Evolutionary conservation across 2,329 filamentous ascomycete species (phyloP), one percentile per base, ranked within the genome.

Genomic region (Diaporthe sp.): DNA sequence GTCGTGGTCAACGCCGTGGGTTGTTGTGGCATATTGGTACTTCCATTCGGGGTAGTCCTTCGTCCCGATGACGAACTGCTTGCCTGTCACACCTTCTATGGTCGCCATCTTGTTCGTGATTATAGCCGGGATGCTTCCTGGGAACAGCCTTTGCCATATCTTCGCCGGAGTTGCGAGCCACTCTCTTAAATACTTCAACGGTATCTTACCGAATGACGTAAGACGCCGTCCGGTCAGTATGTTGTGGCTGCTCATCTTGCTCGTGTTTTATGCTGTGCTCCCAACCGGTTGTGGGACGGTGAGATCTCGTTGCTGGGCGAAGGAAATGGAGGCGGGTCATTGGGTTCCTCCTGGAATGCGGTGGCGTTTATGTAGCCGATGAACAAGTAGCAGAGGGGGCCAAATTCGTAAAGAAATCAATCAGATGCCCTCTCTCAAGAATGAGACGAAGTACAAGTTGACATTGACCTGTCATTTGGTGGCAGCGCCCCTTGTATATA

Each of bases 21-120:
- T 84, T 0, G 86, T 86, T 1, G 84, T 83, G 3, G 87, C 87
- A 79, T 88, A 88, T 78, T 88, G 85, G 49, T 85, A 82, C 37
- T 82, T 83, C 71, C 84, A 85, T 10, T 76, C 46, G 4, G 25
- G 25, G 17, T 76, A 76, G 10, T 74, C 46, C 6, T 61, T 62
- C 8, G 69, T 31, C 3, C 46, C 58, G 4, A 62, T 17, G 9
- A 31, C 22, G 10, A 75, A 75, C 3, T 75, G 74, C 13, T 67
- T 73, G 15, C 74, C 74, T 34, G 74, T 62, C 3, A 75, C 51
- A 3, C 69, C 74, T 34, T 46, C 42, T 22, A 75, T 75, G 6
- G 74, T 73, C 15, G 74, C 74, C 74, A 75, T 75, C 22, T 5
- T 65, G n/a, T 5, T 34, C n/a, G 46, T 19, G 19, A 39, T 39